Evolutionary conservation across 495 filamentous ascomycete species (phyloP), one percentile per base, ranked within the genome.

Genomic region (Entonaema liquescens): DNA sequence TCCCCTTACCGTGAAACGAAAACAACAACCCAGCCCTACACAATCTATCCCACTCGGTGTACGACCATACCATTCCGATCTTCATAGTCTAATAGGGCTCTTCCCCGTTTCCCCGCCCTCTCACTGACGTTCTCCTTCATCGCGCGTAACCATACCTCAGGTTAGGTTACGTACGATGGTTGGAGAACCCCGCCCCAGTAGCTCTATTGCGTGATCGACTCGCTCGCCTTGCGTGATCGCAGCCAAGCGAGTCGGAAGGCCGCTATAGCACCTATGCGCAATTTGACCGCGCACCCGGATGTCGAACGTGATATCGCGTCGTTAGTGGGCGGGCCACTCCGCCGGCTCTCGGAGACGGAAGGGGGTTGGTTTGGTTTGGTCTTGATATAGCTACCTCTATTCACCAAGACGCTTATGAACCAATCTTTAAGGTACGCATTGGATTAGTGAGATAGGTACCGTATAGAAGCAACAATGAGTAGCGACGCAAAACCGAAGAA

Each of bases 401-500:
- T n/a, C n/a, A n/a, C n/a, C n/a, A n/a, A n/a, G n/a, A n/a, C n/a
- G n/a, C n/a, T n/a, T n/a, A n/a, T 53, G 56, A 52, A 52, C 28
- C 11, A 52, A 52, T n/a, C 4, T 15, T 36, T 6, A 9, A 6
- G 31, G 6, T 59, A n/a, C 15, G 31, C 33, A 40, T 33, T 59
- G 23, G 21, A 57, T 23, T 4, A n/a, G 25, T 29, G 6, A 38
- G 23, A 58, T 23, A 66, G 59, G 9, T 15, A 36, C 9, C 3
- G 29, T 31, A 49, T 28, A 44, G 13, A 62, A 17, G n/a, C 31
- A 9, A 33, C 31, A 33, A 68, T 65, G 61, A 61, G 56, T 25
- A 60, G 42, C 33, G 33, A 59, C 19, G 35, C 47, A 28, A 65
- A 47, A 19, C 66, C 70, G 15, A 89, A 86, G 74, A 89, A 89